phyloP scores from a whole-genome alignment of 2,329 filamentous ascomycete genomes.

The Fusarium begoniae region DNA sequence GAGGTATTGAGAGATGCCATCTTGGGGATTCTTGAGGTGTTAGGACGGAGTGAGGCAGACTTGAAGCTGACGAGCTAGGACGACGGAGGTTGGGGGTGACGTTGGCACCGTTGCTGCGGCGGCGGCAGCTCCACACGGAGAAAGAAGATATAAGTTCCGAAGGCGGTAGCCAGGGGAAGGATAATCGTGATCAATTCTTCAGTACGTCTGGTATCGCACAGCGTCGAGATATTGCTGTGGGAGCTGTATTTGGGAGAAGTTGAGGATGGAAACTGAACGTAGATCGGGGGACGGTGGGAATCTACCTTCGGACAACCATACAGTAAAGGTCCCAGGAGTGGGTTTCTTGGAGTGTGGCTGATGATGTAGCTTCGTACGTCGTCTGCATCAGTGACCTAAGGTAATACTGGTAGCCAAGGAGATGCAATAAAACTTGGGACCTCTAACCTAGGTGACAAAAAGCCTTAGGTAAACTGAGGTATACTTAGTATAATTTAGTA shows the following conservation, averaged over 20 bases:
- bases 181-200: neutral
- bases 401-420: neutral
- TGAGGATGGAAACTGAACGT: conserved; percentile 16
- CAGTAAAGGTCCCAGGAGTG: conserved; percentile 12
- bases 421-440: too few species aligned
- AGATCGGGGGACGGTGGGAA: conserved; percentile 23
- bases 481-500: too few species aligned
- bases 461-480: too few species aligned
- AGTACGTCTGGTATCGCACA: conserved; percentile 19
- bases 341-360: conserved; percentile 37
- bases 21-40: conserved; percentile 37
- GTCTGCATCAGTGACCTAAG: conserved; percentile 2
- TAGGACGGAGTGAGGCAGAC: conserved; percentile 22
- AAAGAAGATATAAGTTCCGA: conserved; percentile 26
- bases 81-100: conserved; percentile 39
- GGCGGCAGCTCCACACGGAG: conserved; percentile 42
- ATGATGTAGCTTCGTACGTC: conserved; percentile 38
- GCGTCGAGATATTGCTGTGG: conserved; percentile 15
- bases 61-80: conserved; percentile 37
- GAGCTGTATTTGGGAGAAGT: conserved; percentile 23
- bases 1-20: conserved; percentile 87
- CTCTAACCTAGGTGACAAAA: too few species aligned
- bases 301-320: neutral
- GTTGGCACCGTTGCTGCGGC: conserved; percentile 44
- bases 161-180: conserved; percentile 20